Evolutionary conservation across 345 rosid genomes (phyloP).

Genomic region (Boechera stricta): DNA sequence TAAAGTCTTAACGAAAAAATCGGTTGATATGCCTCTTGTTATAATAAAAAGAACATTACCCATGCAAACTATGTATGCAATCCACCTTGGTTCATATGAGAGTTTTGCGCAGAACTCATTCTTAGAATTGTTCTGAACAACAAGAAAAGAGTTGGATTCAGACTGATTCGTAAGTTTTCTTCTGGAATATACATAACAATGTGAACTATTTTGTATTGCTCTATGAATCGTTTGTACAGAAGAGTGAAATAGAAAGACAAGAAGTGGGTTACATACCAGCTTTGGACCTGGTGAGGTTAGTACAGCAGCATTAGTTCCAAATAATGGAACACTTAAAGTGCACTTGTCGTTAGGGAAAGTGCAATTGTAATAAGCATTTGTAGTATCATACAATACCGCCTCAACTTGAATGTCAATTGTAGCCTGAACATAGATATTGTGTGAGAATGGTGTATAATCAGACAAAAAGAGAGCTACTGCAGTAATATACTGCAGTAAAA

Average conservation of each 20-base stretch:
- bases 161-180: background rate
- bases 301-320: conserved; percentile 63
- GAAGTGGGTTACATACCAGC: conserved; percentile 51
- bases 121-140: conserved; percentile 56
- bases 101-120: conserved; percentile 72
- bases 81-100: conserved; percentile 93
- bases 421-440: conserved; percentile 60
- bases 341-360: conserved; percentile 62
- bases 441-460: conserved; percentile 13
- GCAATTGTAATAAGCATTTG: conserved; percentile 79
- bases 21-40: background rate
- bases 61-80: conserved; percentile 79
- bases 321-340: conserved; percentile 63
- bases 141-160: conserved; percentile 33
- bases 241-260: conserved; percentile 17
- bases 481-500: background rate
- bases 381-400: conserved; percentile 73
- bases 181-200: conserved; percentile 20
- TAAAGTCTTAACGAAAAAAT: conserved; percentile 11
- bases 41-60: conserved; percentile 51
- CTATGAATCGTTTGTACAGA: background rate
- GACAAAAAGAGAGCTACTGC: background rate
- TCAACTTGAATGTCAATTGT: conserved; percentile 58
- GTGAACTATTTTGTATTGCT: conserved; percentile 22
- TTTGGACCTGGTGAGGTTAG: conserved; percentile 71